These are phyloP conservation scores for Kuraishia cidri DNA, from an alignment of 805 yeast genomes.

Conservation along the genomic window DNA sequence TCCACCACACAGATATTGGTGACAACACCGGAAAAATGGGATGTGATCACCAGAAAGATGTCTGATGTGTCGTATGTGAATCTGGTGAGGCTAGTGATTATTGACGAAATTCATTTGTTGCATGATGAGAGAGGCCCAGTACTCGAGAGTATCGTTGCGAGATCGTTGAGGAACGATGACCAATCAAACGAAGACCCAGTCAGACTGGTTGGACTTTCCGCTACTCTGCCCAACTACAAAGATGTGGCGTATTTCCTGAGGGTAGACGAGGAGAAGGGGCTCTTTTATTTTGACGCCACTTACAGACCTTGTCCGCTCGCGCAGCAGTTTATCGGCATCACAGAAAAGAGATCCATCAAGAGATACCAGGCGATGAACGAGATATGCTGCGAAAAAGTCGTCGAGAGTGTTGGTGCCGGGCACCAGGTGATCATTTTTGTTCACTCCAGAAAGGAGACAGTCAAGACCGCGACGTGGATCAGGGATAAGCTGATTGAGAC, in stretches of 20 bases:
- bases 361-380: constrained; percentile 79
- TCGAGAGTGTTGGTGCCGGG: constrained; percentile 50
- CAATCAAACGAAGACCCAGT: constrained; percentile 32
- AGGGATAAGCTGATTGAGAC: constrained; percentile 52
- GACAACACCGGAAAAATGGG: constrained; percentile 98
- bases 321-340: constrained; percentile 82
- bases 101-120: constrained; percentile 88
- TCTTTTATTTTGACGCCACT: constrained; percentile 76
- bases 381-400: constrained; percentile 74
- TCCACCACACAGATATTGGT: constrained; percentile 74
- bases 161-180: constrained; percentile 46
- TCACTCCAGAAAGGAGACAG: constrained; percentile 90
- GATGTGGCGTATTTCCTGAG: constrained; percentile 81
- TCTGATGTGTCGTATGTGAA: constrained; percentile 57
- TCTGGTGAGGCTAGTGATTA: constrained; percentile 54
- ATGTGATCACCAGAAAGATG: constrained; percentile 77
- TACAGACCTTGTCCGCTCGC: constrained; percentile 90
- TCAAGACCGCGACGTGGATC: constrained; percentile 68
- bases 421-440: constrained; percentile 87
- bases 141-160: constrained; percentile 75
- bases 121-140: constrained; percentile 97
- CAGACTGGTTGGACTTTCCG: constrained; percentile 81
- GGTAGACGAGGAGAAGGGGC: constrained; percentile 49
- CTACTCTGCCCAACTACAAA: constrained; percentile 81
- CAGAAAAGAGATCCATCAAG: constrained; percentile 74